Evolutionary conservation across 2,329 filamentous ascomycete genomes (phyloP).

Genomic region (Trichoderma oligosporum): DNA sequence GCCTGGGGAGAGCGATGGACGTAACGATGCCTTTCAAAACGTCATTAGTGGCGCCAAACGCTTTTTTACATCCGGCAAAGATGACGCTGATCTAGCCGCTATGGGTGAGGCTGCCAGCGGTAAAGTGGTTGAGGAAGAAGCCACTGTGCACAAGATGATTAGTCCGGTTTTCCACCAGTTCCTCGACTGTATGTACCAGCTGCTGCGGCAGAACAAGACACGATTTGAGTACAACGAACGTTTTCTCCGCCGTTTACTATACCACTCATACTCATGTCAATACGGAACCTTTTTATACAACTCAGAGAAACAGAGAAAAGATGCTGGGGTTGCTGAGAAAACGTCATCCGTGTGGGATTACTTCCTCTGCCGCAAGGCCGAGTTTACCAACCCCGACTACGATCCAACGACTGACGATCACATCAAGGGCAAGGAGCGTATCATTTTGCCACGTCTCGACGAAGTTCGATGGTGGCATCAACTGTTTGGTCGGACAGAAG

Average conservation of each 20-base stretch:
- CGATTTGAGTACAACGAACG: slow-evolving; percentile 96
- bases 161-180: slow-evolving; percentile 98
- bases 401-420: slow-evolving; percentile 73
- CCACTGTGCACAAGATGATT: slow-evolving; percentile 82
- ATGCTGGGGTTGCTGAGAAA: slow-evolving; percentile 63
- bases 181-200: slow-evolving; percentile 87
- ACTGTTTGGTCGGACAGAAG: slow-evolving; percentile 77
- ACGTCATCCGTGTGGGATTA: slow-evolving; percentile 95
- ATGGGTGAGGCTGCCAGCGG: slow-evolving; percentile 39
- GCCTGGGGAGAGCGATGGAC: slow-evolving; percentile 58
- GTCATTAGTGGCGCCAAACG: slow-evolving; percentile 84
- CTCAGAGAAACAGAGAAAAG: slow-evolving; percentile 80
- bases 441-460: slow-evolving; percentile 73
- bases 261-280: slow-evolving; percentile 93
- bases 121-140: slow-evolving; percentile 52
- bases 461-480: slow-evolving; percentile 95
- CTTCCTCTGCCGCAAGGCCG: slow-evolving; percentile 73
- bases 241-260: slow-evolving; percentile 82
- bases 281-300: slow-evolving; percentile 97
- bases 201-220: slow-evolving; percentile 77
- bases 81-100: slow-evolving; percentile 58
- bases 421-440: slow-evolving; percentile 71
- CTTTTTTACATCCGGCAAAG: slow-evolving; percentile 71
- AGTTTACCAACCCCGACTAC: slow-evolving; percentile 82
- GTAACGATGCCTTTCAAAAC: slow-evolving; percentile 76